Base-by-base conservation (phyloP, 2,329 filamentous ascomycete genomes). In the Pezicula rhizophila region DNA sequence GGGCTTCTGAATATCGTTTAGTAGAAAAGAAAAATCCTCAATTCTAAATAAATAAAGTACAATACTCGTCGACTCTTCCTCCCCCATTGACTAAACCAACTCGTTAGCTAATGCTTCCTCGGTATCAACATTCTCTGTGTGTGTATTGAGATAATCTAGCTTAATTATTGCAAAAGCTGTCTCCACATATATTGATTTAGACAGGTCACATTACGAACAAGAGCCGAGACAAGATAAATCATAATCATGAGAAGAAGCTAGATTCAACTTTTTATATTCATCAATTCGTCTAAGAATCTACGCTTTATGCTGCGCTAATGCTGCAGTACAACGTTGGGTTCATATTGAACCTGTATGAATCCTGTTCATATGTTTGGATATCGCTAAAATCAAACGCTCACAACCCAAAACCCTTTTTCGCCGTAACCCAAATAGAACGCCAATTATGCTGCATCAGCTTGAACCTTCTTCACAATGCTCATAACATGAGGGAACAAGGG, bases 381-480 rank as follows among this genome's bases (percentile, higher is more conserved):
- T 45, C 42, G 47, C 39, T 37, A 33, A 37, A 35, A 34, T 2
- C 2, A 53, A 50, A 45, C 51, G 52, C 52, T 51, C 49, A 46
- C 23, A 39, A 47, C 26, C 48, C 55, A 49, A 11, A 49, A 50
- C 20, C 25, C 46, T 41, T 28, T 40, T 25, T 8, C 37, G 39
- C 34, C 31, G 42, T 45, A 46, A 37, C 46, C 47, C 17, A 46
- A 41, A 41, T 45, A 42, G 18, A 42, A 47, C 33, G 11, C 45
- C 28, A 28, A 46, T 33, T 56, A 58, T 52, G 55, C 61, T 52
- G 55, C 61, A 48, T 62, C 61, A 23, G 72, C 76, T 71, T 96
- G 89, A 26, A 97, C 91, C 67, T 85, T 87, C 72, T 86, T 79
- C 50, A 97, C 90, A 50, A 92, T 75, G 61, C 86, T 76, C 42